Base-by-base conservation (phyloP, 176 grass and related monocot species). In the Musa troglodytarum region DNA sequence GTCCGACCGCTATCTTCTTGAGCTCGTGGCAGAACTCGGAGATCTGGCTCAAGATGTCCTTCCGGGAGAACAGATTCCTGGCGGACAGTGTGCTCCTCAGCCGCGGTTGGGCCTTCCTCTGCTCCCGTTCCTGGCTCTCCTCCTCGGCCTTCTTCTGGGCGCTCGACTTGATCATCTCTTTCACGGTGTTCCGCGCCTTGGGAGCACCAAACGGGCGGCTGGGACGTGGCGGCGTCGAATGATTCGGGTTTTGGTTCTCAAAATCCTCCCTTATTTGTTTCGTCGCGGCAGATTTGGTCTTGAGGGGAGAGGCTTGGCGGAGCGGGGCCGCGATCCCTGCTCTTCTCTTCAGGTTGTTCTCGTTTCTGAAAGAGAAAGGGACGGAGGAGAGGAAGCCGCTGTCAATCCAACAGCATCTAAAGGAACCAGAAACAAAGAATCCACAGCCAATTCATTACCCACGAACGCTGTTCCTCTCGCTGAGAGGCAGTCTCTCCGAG, bases 11-110 rank as follows among this genome's bases (percentile, higher is more conserved):
- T 86, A 99, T 79, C 82, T 83, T 88, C 80, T 94, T 99, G 71
- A 99, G 85, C 68, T 99, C 95, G 73, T 86, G 90, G 78, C 86
- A 99, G 76, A 99, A 99, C 23, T 94, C 95, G 1, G 95, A 89
- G 66, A 99, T 92, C 82, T 99, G 95, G 65, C 84, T 82, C 83
- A 99, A 79, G 57, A 94, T 87, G 76, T 99, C 95, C 77, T 65
- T 91, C 21, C 90, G 88, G 49, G 95, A 89, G 79, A 99, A 99
- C 70, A 99, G 84, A 77, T 99, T 99, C 76, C 91, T 99, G n/a
- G 88, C 90, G 11, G 95, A 99, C 73, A 94, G 77, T 7, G 90
- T 99, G 85, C 91, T 99, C 83, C 71, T 94, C 65, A 90, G 95
- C 78, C 90, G 91, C 75, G 86, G 84, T 9, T 72, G 50, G 0